phyloP scores from a whole-genome alignment of 1,139 yeast species.

The Pneumocystis sp. region DNA sequence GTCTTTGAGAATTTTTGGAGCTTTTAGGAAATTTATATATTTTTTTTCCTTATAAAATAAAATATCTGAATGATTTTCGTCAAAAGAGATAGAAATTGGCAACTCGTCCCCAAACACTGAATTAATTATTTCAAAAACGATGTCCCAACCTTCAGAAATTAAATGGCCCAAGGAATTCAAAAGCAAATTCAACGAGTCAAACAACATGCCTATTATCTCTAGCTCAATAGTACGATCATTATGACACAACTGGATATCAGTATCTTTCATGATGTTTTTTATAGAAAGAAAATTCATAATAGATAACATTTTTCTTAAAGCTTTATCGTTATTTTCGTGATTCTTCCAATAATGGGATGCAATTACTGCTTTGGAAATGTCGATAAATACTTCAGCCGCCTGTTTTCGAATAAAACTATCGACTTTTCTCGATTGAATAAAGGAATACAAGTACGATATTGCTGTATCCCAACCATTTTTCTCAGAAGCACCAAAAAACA shows the following conservation, averaged over 20 bases:
- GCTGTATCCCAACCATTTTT: constrained; percentile 31
- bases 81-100: neutral
- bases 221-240: constrained; percentile 17
- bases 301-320: constrained; percentile 11
- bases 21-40: neutral
- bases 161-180: constrained; percentile 61
- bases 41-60: neutral
- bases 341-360: constrained; percentile 19
- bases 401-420: constrained; percentile 13
- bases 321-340: constrained; percentile 18
- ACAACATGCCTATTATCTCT: constrained; percentile 48
- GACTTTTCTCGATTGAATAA: constrained; percentile 27
- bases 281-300: constrained; percentile 14
- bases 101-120: constrained; percentile 37
- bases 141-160: constrained; percentile 51
- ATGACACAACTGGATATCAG: constrained; percentile 9
- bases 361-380: constrained; percentile 17
- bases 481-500: constrained; percentile 27
- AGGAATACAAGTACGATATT: constrained; percentile 33
- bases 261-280: constrained; percentile 11
- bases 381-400: constrained; percentile 16
- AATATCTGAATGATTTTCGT: neutral
- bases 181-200: constrained; percentile 51
- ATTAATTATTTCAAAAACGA: constrained; percentile 52
- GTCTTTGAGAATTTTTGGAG: constrained; percentile 4